A percentile compares a stretch with the other conserved stretches of the same genome.
phyloP scores from a whole-genome alignment of 352 stramenopile species.

The Plasmopara muralis region DNA sequence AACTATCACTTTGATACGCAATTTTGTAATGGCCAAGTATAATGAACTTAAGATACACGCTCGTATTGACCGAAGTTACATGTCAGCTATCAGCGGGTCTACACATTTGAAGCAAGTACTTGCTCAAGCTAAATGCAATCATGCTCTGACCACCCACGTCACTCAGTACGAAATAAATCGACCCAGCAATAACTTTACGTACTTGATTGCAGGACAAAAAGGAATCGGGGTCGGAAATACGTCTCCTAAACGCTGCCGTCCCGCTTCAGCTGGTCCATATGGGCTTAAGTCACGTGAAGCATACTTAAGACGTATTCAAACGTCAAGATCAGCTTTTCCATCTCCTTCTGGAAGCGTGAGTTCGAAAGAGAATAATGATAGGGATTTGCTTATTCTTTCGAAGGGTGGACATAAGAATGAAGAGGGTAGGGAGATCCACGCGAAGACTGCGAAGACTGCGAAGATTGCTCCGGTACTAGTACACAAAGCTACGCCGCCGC shows the following conservation, averaged over 20 bases:
- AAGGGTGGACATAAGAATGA: slow-evolving; percentile 4
- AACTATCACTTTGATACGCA: slow-evolving; percentile 37
- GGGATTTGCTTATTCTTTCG: slow-evolving; percentile 3
- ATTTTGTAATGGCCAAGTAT: slow-evolving; percentile 56
- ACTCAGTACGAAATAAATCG: slow-evolving; percentile 7
- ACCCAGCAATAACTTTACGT: slow-evolving; percentile 8
- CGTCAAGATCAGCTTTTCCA: slow-evolving; percentile 45
- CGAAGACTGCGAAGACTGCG: slow-evolving; percentile 19
- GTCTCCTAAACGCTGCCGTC: slow-evolving; percentile 57
- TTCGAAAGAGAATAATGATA: slow-evolving; percentile 7
- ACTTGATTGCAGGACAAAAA: slow-evolving; percentile 19
- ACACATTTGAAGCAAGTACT: slow-evolving; percentile 41
- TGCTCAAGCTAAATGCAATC: slow-evolving; percentile 42
- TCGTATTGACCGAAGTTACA: slow-evolving; percentile 68
- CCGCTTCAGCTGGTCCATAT: slow-evolving; percentile 52
- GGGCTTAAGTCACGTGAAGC: slow-evolving; percentile 29
- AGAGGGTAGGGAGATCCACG: slow-evolving; percentile 10
- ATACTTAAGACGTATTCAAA: slow-evolving; percentile 37
- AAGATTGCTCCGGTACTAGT: slow-evolving; percentile 4
- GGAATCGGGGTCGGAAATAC: slow-evolving; percentile 32
- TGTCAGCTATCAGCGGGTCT: slow-evolving; percentile 59
- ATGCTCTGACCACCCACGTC: slow-evolving; percentile 8
- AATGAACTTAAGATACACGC: slow-evolving; percentile 57
- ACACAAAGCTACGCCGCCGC: slow-evolving; percentile 12
- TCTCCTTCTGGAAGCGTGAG: slow-evolving; percentile 9